Conservation (phyloP, 805 yeast species). For the fission yeast (Schizosaccharomyces pombe) region DNA sequence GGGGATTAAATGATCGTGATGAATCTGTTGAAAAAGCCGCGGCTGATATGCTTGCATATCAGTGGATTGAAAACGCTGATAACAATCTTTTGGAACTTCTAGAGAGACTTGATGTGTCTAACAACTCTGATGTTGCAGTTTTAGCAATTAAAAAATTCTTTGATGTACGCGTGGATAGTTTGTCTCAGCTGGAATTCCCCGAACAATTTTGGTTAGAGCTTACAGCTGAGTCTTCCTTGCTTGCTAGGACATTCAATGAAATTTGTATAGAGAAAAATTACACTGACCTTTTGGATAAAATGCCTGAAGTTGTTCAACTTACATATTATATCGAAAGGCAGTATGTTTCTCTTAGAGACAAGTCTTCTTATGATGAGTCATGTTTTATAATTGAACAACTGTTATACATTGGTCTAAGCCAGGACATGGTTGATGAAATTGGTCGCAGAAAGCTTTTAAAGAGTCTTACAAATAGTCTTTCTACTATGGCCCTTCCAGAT, state of each 20-base stretch:
- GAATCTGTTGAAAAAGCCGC: slow-evolving; percentile 50
- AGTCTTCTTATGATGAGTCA: slow-evolving; percentile 22
- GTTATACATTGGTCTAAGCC: slow-evolving; percentile 37
- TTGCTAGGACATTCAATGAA: slow-evolving; percentile 42
- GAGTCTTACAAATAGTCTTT: slow-evolving; percentile 23
- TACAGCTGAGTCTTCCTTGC: slow-evolving; percentile 51
- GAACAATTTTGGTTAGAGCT: slow-evolving; percentile 34
- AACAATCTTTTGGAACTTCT: slow-evolving; percentile 51
- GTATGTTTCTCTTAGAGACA: slow-evolving; percentile 12
- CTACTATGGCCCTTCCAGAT: slow-evolving; percentile 33
- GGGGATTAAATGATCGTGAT: slow-evolving; percentile 83
- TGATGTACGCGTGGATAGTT: slow-evolving; percentile 35
- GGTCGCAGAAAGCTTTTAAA: slow-evolving; percentile 61
- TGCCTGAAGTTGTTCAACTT: slow-evolving; percentile 58
- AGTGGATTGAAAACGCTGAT: slow-evolving; percentile 48
- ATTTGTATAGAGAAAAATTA: slow-evolving; percentile 33
- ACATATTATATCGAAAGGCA: slow-evolving; percentile 31
- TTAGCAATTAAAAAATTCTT: slow-evolving; percentile 42
- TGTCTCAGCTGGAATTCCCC: slow-evolving; percentile 29
- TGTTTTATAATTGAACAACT: slow-evolving; percentile 61
- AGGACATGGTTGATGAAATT: slow-evolving; percentile 74
- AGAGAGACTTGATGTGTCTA: slow-evolving; percentile 43
- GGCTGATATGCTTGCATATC: slow-evolving; percentile 35
- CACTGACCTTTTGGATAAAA: slow-evolving; percentile 21
- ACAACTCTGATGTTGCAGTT: slow-evolving; percentile 39